Base-by-base conservation (phyloP, 768 basidiomycete species). In the Candolleomyces aberdarensis region DNA sequence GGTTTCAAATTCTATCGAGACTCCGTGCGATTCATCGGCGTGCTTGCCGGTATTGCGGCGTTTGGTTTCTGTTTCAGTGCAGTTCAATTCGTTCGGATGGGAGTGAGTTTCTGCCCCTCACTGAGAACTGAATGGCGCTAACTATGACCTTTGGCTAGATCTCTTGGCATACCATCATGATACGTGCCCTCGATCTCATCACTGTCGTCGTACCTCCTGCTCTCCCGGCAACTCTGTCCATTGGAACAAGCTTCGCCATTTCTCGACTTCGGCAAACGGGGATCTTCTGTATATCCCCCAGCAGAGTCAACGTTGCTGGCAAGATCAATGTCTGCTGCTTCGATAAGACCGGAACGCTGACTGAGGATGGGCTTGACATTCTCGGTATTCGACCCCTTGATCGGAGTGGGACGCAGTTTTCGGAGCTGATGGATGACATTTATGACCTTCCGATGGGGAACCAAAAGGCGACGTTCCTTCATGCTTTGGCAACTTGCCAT, bases 1-100 rank as follows among this genome's bases (percentile, higher is more conserved):
- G 96, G 95, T 0, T 99, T 99, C 85, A 97, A 97, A 72, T 98
- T 99, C 76, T 98, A 98, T 75, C 87, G 89, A 36, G 93, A 95
- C 73, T 93, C 92, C 1, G 86, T 92, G 32, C 79, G 89, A 63
- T 99, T 99, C 73, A 97, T 98, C 57, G 82, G 84, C 20, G 94
- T 99, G 5, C 83, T 99, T 14, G 88, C 93, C 20, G 85, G 92
- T n/a, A 87, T 99, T 55, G 97, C 97, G 13, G 86, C 85, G 13
- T 70, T 96, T 22, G 97, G 96, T 1, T 99, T 99, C 73, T 87
- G 90, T 61, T 89, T 88, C 60, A 96, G 93, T 67, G 93, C 94
- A 5, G 80, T 96, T 31, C 94, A 96, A 69, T 99, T 99, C 69
- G 77, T 99, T 55, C 80, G 88, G 64, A 88, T 99, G 13, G 92